phyloP scores from a whole-genome alignment of 169 alveolate species.

The Plasmodium berghei region DNA sequence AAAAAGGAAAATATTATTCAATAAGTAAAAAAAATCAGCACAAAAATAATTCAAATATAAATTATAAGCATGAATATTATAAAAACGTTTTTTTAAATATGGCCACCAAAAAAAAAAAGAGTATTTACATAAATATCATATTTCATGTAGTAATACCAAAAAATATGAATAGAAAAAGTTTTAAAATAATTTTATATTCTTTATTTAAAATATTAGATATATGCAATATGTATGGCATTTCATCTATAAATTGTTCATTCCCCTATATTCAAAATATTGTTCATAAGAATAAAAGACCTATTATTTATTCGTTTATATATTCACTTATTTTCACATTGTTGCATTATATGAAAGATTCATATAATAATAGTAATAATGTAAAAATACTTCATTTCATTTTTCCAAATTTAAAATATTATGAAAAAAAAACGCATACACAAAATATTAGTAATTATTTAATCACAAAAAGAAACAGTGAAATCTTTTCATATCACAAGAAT shows the following conservation, averaged over 20 bases:
- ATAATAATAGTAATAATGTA: constrained; percentile 12
- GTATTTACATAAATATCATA: constrained; percentile 34
- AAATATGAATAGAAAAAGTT: constrained; percentile 42
- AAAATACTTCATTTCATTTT: constrained; percentile 55
- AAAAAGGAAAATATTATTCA: background rate
- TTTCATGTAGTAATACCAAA: constrained; percentile 63
- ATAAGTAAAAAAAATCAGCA: background rate
- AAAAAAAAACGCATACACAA: background rate
- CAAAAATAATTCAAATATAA: background rate
- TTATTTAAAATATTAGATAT: constrained; percentile 63
- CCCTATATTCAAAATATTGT: constrained; percentile 68
- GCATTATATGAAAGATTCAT: constrained; percentile 31
- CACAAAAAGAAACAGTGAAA: too few relatives aligned
- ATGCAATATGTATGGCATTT: constrained; percentile 29
- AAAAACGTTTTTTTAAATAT: constrained; percentile 12
- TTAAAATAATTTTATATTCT: constrained; percentile 46
- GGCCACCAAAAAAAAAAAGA: constrained; percentile 29
- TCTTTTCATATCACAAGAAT: background rate
- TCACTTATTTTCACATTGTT: constrained; percentile 30
- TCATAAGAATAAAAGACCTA: constrained; percentile 46
- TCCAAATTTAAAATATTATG: constrained; percentile 46
- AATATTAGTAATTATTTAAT: too few relatives aligned
- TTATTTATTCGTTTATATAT: constrained; percentile 59
- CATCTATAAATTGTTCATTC: constrained; percentile 32
- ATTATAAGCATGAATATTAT: background rate